Evolutionary conservation across 208 protist species (phyloP).

Genomic region (Trypanosoma brucei): DNA sequence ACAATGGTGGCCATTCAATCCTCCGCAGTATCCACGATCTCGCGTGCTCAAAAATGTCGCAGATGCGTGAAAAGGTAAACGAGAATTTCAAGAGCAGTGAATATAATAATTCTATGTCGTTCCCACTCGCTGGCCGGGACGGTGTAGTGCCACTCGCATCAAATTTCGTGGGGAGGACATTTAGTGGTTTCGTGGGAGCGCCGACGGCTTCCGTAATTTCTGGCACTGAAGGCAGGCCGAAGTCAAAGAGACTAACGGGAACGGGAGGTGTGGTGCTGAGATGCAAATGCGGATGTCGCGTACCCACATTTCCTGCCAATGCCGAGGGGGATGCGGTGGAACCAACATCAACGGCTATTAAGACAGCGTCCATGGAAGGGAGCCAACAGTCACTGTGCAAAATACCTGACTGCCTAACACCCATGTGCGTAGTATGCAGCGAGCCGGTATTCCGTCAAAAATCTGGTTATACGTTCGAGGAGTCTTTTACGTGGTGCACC

Average conservation of each 20-base stretch:
- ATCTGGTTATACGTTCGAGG: slow-evolving; percentile 41
- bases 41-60: slow-evolving; percentile 33
- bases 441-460: slow-evolving; percentile 51
- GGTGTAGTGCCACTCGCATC: neutral
- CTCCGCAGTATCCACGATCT: slow-evolving; percentile 66
- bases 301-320: slow-evolving; percentile 34
- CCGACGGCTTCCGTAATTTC: neutral
- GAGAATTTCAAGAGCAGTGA: neutral
- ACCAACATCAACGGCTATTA: slow-evolving; percentile 6
- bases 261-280: slow-evolving; percentile 46
- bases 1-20: slow-evolving; percentile 42
- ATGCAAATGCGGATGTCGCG: slow-evolving; percentile 70
- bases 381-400: slow-evolving; percentile 39
- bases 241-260: neutral
- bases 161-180: slow-evolving; percentile 9
- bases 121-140: slow-evolving; percentile 14
- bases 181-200: slow-evolving; percentile 6
- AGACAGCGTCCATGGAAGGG: slow-evolving; percentile 7
- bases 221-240: neutral
- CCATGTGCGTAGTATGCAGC: slow-evolving; percentile 78
- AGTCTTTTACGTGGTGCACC: slow-evolving; percentile 81
- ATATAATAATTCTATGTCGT: neutral
- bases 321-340: slow-evolving; percentile 17
- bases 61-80: slow-evolving; percentile 17
- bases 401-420: slow-evolving; percentile 58